Base-by-base conservation (phyloP, 257 asterid genomes). In the Galeopsis tetrahit region DNA sequence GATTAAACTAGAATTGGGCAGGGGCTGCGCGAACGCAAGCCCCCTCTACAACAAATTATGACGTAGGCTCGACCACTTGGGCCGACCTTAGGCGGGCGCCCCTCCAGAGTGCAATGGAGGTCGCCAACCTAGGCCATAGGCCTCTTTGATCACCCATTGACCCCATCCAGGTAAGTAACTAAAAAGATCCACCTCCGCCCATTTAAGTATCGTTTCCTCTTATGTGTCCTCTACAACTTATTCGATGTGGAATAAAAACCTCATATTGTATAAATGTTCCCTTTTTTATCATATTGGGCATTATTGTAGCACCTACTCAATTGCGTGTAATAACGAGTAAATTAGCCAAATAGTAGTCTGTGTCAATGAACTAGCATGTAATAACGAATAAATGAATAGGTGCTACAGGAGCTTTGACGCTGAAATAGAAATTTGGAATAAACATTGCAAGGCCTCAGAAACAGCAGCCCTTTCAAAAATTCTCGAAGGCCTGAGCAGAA, bases 381-480 rank as follows among this genome's bases (percentile, higher is more conserved):
- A n/a, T n/a, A n/a, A n/a, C n/a, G n/a, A n/a, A n/a, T n/a, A n/a
- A n/a, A n/a, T n/a, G n/a, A n/a, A n/a, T n/a, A n/a, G n/a, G n/a
- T n/a, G n/a, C n/a, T n/a, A n/a, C n/a, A n/a, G 28, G 28, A 21
- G 28, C 28, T 21, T 35, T 35, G 39, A 5, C 5, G 0, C 39
- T 3, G 39, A 35, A 35, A 35, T 2, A 35, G 0, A 35, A 35
- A 35, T 9, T 21, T 21, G 0, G 28, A 21, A 21, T 1, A 6
- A 38, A 1, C 0, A 1, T 75, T 69, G 75, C 62, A 75, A 49
- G 71, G 80, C 71, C n/a, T n/a, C n/a, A n/a, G 40, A 10, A 68
- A 13, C 51, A 71, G 71, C 13, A 69, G 71, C 80, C 71, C 71
- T 75, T 75, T 75, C 75, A 62, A 38, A 75, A 75, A 75, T 75